Evolutionary conservation across 129 eudicot genomes (phyloP).

Genomic region (Glebionis coronaria): DNA sequence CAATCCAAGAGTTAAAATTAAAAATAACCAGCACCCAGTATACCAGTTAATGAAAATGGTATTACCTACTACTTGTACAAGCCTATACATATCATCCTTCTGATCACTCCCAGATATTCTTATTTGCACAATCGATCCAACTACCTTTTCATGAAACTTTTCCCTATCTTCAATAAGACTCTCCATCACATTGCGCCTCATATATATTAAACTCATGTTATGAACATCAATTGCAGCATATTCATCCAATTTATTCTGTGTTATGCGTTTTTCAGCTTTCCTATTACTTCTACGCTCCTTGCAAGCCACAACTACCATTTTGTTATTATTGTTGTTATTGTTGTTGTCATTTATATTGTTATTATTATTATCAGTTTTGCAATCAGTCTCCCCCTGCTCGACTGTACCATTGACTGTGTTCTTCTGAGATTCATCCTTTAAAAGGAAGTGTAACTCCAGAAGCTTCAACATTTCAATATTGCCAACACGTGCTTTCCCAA

Average conservation of each 20-base stretch:
- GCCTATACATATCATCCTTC: slow-evolving; percentile 80
- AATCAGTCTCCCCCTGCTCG: slow-evolving; percentile 37
- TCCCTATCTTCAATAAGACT: slow-evolving; percentile 54
- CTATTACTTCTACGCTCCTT: slow-evolving; percentile 58
- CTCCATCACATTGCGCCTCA: slow-evolving; percentile 78
- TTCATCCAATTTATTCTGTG: slow-evolving; percentile 60
- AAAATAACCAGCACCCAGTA: not conserved
- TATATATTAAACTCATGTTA: slow-evolving; percentile 76
- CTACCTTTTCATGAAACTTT: slow-evolving; percentile 64
- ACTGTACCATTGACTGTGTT: slow-evolving; percentile 33
- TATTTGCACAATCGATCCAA: slow-evolving; percentile 86
- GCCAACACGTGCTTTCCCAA: slow-evolving; percentile 74
- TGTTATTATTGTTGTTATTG: too few species aligned
- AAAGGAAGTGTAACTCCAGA: slow-evolving; percentile 61
- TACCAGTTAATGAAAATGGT: slow-evolving; percentile 9
- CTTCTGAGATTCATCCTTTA: slow-evolving; percentile 54
- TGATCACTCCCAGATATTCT: slow-evolving; percentile 73
- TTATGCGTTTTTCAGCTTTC: slow-evolving; percentile 52
- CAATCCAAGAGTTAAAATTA: slow-evolving; percentile 11
- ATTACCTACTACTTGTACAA: slow-evolving; percentile 92
- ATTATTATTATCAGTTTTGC: slow-evolving; percentile 24
- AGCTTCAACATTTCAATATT: slow-evolving; percentile 91
- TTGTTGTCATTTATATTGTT: too few species aligned
- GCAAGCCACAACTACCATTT: slow-evolving; percentile 29
- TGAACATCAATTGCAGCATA: slow-evolving; percentile 97